phyloP scores from a whole-genome alignment of 2,329 filamentous ascomycete species.

The Aspergillus aculeatus region DNA sequence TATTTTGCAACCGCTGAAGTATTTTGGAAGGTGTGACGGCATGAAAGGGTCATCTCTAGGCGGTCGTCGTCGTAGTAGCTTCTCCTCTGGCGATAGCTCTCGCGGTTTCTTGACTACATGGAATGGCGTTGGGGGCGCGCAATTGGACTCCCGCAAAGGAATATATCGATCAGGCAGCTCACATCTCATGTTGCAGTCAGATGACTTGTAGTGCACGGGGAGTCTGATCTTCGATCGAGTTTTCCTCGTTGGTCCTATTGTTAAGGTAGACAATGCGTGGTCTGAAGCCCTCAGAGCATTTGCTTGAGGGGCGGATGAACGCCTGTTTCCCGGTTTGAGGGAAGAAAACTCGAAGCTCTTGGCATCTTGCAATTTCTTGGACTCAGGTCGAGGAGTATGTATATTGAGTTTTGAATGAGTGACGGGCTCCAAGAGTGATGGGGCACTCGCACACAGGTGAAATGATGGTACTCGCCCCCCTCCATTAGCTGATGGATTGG shows the following conservation, averaged over 20 bases:
- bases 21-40: conserved; percentile 34
- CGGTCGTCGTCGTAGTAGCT: conserved; percentile 44
- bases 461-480: conserved; percentile 6
- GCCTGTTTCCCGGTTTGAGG: not conserved
- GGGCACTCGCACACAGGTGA: conserved; percentile 6
- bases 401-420: conserved; percentile 8
- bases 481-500: not conserved
- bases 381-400: not conserved
- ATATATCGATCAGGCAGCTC: conserved; percentile 60
- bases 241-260: conserved; percentile 8
- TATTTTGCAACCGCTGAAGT: conserved; percentile 14
- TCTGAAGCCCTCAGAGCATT: not conserved
- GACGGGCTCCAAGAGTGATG: conserved; percentile 5
- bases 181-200: conserved; percentile 16
- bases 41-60: conserved; percentile 55
- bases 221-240: conserved; percentile 18
- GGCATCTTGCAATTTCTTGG: not conserved
- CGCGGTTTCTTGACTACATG: conserved; percentile 51
- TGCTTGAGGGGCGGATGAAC: not conserved
- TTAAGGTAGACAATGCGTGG: not conserved
- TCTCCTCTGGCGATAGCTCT: conserved; percentile 49
- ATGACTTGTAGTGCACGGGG: conserved; percentile 10
- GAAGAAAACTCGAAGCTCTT: not conserved
- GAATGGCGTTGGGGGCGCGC: conserved; percentile 50
- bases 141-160: conserved; percentile 45